Evolutionary conservation across 2,329 filamentous ascomycete genomes (phyloP), one percentile per base, ranked within the genome.

Genomic region (Colletotrichum costaricense): DNA sequence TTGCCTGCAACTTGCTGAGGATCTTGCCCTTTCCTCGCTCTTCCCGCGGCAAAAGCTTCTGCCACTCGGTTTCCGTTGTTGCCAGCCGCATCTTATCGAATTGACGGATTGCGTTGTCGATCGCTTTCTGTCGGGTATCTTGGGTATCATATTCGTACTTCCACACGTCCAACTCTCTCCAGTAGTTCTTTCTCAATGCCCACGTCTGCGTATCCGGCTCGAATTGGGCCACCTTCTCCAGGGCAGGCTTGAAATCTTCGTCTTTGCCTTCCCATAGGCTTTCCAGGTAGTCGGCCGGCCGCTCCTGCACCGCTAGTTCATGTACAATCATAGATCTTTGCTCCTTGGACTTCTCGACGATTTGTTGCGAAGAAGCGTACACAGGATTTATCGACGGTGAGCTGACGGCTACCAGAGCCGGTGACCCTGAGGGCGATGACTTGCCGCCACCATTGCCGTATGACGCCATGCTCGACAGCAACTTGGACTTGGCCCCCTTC

Each of bases 91-190:
- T 85, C 78, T 88, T 89, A 79, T 93, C 91, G 75, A 88, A 93
- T 67, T 87, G 83, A 73, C 84, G 87, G 70, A 91, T 85, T 16
- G 91, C 90, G 76, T 91, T 87, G 81, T 93, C 85, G 78, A 92
- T 88, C 74, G 89, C 87, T 77, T 86, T 82, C 79, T 94, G 85
- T 35, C 91, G 88, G 73, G 90, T 86, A 38, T 88, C 86, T 22
- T 86, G 81, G 49, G 80, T 84, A 57, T 84, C 83, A 77, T 92
- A 93, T 33, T 88, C 82, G 79, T 91, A 91, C 70, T 86, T 88
- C 86, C 88, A 93, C 26, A 92, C 88, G 76, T 93, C 90, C 16
- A 93, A 84, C 75, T 93, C 91, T 80, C 88, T 91, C 87, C 88
- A 93, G 74, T 86, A 89, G 28, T 84, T 82, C 81, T 89, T 90